These are phyloP conservation scores for Thecamonas trahens DNA, from an alignment of 78 protist genomes.

Conservation along the genomic window DNA sequence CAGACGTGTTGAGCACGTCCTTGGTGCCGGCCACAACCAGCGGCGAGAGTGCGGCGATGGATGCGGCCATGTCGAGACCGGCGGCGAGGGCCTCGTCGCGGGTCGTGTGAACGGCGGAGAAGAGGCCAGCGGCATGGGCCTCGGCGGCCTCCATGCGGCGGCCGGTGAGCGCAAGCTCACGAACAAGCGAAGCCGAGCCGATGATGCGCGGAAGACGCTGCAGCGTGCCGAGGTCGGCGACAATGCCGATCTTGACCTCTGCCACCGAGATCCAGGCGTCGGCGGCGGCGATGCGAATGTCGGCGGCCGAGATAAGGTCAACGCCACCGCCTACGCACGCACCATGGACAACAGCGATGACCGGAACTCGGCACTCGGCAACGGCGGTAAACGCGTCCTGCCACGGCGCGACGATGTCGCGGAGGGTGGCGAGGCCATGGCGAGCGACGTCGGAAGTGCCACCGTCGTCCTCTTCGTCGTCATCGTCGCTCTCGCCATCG, in stretches of 20 bases:
- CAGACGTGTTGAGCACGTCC: constrained; percentile 42
- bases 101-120: constrained; percentile 20
- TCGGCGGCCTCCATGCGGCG: constrained; percentile 21
- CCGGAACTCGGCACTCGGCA: constrained; percentile 17
- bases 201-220: constrained; percentile 51
- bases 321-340: constrained; percentile 63
- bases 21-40: constrained; percentile 67
- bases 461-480: too few species aligned
- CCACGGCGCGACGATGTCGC: too few species aligned
- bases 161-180: constrained; percentile 64
- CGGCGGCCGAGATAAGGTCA: constrained; percentile 59
- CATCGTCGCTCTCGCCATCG: too few species aligned
- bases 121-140: constrained; percentile 34
- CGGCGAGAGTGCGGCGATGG: constrained; percentile 57
- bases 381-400: not conserved
- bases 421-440: too few species aligned
- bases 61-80: constrained; percentile 29
- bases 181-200: constrained; percentile 23
- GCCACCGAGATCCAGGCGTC: constrained; percentile 52
- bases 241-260: constrained; percentile 66
- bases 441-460: too few species aligned
- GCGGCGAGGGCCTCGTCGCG: constrained; percentile 17
- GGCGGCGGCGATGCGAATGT: constrained; percentile 41
- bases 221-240: constrained; percentile 79
- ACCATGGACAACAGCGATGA: constrained; percentile 57